phyloP scores from a whole-genome alignment of 148 eudicot genomes.

The Simmondsia chinensis region DNA sequence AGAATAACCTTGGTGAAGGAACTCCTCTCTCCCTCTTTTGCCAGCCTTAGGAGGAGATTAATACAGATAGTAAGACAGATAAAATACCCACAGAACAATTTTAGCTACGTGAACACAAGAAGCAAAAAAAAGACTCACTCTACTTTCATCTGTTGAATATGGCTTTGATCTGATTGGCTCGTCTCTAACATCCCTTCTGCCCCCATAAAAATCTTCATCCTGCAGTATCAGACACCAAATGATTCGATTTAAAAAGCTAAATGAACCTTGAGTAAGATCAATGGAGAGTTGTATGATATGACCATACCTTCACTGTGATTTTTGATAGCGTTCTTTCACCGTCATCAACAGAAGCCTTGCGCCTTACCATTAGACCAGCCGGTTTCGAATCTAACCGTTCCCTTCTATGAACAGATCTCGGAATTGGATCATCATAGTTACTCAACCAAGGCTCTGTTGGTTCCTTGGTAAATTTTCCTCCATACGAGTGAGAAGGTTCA shows the following conservation, averaged over 20 bases:
- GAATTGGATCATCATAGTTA: slow-evolving; percentile 18
- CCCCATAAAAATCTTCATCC: slow-evolving; percentile 37
- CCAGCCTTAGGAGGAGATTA: slow-evolving; percentile 45
- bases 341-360: slow-evolving; percentile 12
- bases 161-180: slow-evolving; percentile 23
- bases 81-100: no score
- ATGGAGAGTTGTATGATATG: neutral
- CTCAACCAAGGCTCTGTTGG: slow-evolving; percentile 19
- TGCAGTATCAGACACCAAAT: slow-evolving; percentile 18
- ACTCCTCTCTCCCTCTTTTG: slow-evolving; percentile 47
- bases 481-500: slow-evolving; percentile 15
- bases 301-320: slow-evolving; percentile 36
- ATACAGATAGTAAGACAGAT: no score
- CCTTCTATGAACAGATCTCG: slow-evolving; percentile 19
- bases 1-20: slow-evolving; percentile 19
- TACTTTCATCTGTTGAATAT: slow-evolving; percentile 33
- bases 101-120: neutral
- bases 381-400: slow-evolving; percentile 26
- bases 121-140: slow-evolving; percentile 22
- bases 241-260: slow-evolving; percentile 6
- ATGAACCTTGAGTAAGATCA: neutral
- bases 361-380: slow-evolving; percentile 22
- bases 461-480: slow-evolving; percentile 24
- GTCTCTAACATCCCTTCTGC: slow-evolving; percentile 26
- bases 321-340: slow-evolving; percentile 30